Evolutionary conservation across 129 eudicot species (phyloP), one percentile per base, ranked within the genome.

Genomic region (Calendula officinalis): DNA sequence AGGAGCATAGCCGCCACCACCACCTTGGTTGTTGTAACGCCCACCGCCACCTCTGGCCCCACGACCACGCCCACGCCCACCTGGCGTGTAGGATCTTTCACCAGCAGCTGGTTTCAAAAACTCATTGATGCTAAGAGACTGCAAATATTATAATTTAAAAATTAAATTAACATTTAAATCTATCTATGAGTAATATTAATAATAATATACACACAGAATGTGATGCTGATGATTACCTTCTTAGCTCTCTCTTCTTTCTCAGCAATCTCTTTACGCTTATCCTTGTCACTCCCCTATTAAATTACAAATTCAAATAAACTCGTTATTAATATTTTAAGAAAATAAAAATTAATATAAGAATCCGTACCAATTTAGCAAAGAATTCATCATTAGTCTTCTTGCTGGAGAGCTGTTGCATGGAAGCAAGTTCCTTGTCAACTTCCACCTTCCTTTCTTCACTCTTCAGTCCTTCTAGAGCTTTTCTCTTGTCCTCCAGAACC

Each of bases 71-170:
- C 98, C 98, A 43, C 92, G 96, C 0, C 99, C 95, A 68, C 95
- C 79, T 32, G 82, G 68, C 33, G 37, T 44, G 75, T 72, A 80
- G 71, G 64, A 72, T 73, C 51, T 81, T 71, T 94, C 97, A 5
- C 99, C 97, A 40, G 85, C 91, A 62, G 92, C 83, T 5, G 99
- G 95, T 79, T 94, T 94, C 89, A 94, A 64, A 66, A 94, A 94
- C 82, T 94, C 99, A 6, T 85, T 88, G 70, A 94, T 94, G 90
- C 95, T 94, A 47, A 94, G 81, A 7, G 97, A 75, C 99, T 94
- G 54, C 64, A 60, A 48, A 51, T 41, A 63, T 48, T 2, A 22
- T 22, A 1, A 1, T 2, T 22, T 22, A 22, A 1, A 22, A 22
- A 22, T 43, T 6, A 50, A 37, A 9, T 62, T 46, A 64, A 30